Evolutionary conservation across 345 rosid genomes (phyloP), one percentile per base, ranked within the genome.

Genomic region (Ceriops zippeliana): DNA sequence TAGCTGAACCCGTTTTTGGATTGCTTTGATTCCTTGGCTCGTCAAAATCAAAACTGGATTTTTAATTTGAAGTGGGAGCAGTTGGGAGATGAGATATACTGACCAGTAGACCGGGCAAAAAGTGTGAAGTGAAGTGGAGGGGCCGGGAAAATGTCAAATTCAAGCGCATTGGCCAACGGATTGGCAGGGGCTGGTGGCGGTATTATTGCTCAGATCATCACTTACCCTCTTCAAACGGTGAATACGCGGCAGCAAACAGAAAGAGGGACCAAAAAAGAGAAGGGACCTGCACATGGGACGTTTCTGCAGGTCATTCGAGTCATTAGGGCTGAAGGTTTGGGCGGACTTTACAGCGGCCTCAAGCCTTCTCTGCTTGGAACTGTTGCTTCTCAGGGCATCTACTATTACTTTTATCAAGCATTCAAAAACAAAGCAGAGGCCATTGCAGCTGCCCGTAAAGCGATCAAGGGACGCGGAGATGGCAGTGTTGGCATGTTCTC

Each of bases 101-200:
- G 15, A 11, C 2, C 15, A 38, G 38, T 7, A 35, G 38, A 35
- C 38, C 0, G 9, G 38, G 38, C 38, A 35, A 10, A 35, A 35
- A 6, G 38, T 1, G 38, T 35, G 7, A 0, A 15, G 22, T 19
- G 7, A 16, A 37, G 19, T 2, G n/a, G 10, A 16, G 16, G n/a
- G 16, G 22, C 26, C 20, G 15, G 31, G 19, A 27, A 19, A 34
- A 82, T 81, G 89, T 83, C 89, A 21, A 87, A 82, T 28, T 67
- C 77, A 38, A 66, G 63, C 77, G 92, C 92, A 53, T 60, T 87
- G 32, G 92, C 92, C 21, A 85, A 84, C 70, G 92, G 92, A 30
- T 71, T 88, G 52, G 92, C 92, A 6, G 92, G 92, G 65, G 90
- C 88, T 11, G 88, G 89, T 58, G 92, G 83, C 24, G 92, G 90